Conservation (phyloP, 2,329 filamentous ascomycete genomes). For the Colletotrichum caudatum region DNA sequence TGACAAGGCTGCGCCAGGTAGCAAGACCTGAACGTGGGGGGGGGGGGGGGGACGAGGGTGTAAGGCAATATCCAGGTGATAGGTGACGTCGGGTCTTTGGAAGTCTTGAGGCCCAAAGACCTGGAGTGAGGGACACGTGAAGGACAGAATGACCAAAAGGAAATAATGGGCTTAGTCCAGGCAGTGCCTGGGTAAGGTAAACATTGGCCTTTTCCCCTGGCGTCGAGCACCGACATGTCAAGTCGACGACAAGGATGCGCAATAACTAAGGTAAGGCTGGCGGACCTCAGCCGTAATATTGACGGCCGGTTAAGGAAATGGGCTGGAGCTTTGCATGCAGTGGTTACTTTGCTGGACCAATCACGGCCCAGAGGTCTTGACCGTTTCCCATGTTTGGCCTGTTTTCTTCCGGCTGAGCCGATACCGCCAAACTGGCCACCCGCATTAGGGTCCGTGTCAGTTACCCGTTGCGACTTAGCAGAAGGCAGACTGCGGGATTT, state of each 20-base stretch:
- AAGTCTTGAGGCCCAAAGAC: constrained; percentile 1
- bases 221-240: neutral
- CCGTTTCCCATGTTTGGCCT: constrained; percentile 10
- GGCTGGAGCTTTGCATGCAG: constrained; percentile 37
- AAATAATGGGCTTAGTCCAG: neutral
- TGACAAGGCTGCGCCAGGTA: constrained; percentile 30
- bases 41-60: neutral
- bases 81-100: constrained; percentile 1
- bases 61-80: constrained; percentile 23
- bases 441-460: constrained; percentile 34
- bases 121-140: constrained; percentile 5
- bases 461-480: constrained; percentile 35
- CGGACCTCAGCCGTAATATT: constrained; percentile 39
- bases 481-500: constrained; percentile 36
- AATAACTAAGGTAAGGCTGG: constrained; percentile 41
- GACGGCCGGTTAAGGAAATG: constrained; percentile 39
- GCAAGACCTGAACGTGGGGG: constrained; percentile 12
- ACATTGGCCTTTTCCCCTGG: neutral
- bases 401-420: constrained; percentile 36
- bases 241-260: constrained; percentile 28
- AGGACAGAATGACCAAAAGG: constrained; percentile 22
- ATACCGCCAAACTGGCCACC: constrained; percentile 30
- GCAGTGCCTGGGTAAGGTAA: neutral
- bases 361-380: constrained; percentile 11
- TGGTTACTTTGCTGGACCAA: constrained; percentile 36